Conservation (phyloP, 306 rosid species). For the Quercus bicolor region DNA sequence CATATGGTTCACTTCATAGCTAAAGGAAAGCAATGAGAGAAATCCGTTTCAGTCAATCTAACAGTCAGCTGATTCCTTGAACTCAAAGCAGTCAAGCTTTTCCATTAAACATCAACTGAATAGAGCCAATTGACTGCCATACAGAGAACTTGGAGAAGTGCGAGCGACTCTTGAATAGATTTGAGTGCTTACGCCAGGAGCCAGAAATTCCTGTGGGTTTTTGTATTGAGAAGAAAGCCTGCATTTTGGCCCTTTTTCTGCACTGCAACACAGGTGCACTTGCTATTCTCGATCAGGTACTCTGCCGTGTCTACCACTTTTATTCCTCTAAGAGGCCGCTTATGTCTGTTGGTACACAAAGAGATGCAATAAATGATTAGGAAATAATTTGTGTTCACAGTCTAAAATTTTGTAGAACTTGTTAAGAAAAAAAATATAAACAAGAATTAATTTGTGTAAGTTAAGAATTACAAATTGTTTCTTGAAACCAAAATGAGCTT, state of each 20-base stretch:
- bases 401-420: neutral
- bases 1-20: constrained; percentile 1
- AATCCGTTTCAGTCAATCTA: neutral
- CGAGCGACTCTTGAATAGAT: neutral
- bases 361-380: neutral
- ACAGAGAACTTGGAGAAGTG: neutral
- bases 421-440: neutral
- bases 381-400: neutral
- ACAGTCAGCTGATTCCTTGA: neutral
- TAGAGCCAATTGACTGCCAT: neutral
- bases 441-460: neutral
- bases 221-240: constrained; percentile 77
- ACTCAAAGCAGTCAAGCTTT: neutral
- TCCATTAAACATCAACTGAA: neutral
- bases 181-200: constrained; percentile 54
- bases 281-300: constrained; percentile 71
- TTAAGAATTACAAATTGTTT: neutral
- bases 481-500: neutral
- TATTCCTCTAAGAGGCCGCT: constrained; percentile 36
- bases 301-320: constrained; percentile 72
- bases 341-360: constrained; percentile 38
- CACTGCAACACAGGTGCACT: constrained; percentile 74
- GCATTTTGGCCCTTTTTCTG: constrained; percentile 78
- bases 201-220: constrained; percentile 87
- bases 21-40: neutral